Base-by-base conservation (phyloP, 116 monocot genomes). In the Posidonia oceanica region DNA sequence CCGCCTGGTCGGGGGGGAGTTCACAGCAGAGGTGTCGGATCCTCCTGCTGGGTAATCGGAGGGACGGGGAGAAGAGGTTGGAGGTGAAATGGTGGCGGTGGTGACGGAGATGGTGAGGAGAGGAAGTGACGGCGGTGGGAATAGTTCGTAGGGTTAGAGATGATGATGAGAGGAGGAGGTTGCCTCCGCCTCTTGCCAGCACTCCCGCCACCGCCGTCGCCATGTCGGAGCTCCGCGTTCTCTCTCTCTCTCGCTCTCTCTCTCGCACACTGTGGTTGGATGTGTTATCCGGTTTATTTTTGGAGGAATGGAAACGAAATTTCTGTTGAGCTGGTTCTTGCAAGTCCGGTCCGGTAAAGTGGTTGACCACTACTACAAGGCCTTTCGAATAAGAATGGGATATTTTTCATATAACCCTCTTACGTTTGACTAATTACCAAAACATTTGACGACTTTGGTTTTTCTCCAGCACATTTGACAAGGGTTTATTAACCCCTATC, bases 61-160 rank as follows among this genome's bases (percentile, higher is more conserved):
- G 72, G 72, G 40, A 41, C 17, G 39, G 2, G 61, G 61, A 61
- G 44, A 65, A 1, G 18, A 10, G 20, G 65, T 15, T 51, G 15
- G 12, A 29, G 38, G 56, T 6, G 39, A 57, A 10, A 76, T 59
- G 6, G 63, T 82, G 59, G 84, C 88, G 44, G 14, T 42, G 11
- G 23, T 87, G 3, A 77, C 81, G 10, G 78, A 63, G 3, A 63
- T 83, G 59, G 86, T 86, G 44, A 36, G 68, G 11, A 15, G 4
- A 23, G 17, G 57, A 56, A 36, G 29, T 54, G 61, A 72, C 80
- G 84, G 39, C 5, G 41, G 41, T 65, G 3, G n/a, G 18, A 61
- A 23, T 13, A 29, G 61, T 12, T 20, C 44, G 41, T 42, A 18
- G 41, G 18, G 18, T 41, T 40, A 15, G 10, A 18, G 20, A 16